Conservation (phyloP, 2,329 filamentous ascomycete species). For the Lecanicillium sp. region DNA sequence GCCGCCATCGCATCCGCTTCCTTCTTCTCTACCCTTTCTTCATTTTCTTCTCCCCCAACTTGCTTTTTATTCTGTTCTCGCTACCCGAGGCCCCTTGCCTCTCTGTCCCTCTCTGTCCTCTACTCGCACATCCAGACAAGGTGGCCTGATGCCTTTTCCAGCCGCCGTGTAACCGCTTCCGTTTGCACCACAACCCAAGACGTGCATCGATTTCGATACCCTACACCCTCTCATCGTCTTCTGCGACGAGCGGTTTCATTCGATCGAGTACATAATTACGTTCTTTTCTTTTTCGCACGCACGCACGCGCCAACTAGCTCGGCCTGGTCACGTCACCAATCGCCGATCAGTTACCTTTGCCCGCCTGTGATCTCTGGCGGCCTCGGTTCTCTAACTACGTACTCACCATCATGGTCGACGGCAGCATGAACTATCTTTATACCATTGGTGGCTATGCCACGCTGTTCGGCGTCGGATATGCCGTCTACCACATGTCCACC, state of each 20-base stretch:
- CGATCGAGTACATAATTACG: no score
- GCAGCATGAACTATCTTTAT: constrained; percentile 25
- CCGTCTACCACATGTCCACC: constrained; percentile 26
- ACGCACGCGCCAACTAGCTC: no score
- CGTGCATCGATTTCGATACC: no score
- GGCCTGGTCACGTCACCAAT: no score
- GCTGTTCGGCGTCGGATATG: constrained; percentile 26
- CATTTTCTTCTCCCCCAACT: constrained; percentile 5
- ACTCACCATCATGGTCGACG: constrained; percentile 21
- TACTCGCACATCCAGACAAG: constrained; percentile 2
- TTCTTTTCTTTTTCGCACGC: no score
- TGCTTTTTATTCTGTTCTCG: constrained; percentile 3
- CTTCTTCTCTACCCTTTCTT: constrained; percentile 8
- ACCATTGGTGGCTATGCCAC: constrained; percentile 29
- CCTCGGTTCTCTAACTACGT: neutral
- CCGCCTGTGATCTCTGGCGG: no score
- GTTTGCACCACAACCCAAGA: no score
- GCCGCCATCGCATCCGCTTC: constrained; percentile 8
- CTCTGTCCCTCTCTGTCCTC: neutral
- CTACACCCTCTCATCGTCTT: no score
- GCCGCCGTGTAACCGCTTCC: no score
- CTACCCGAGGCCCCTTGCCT: neutral
- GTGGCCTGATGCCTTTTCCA: no score
- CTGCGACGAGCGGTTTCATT: no score
- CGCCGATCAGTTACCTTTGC: no score